phyloP scores from a whole-genome alignment of 257 asterid genomes.

The Orobanche coerulescens region DNA sequence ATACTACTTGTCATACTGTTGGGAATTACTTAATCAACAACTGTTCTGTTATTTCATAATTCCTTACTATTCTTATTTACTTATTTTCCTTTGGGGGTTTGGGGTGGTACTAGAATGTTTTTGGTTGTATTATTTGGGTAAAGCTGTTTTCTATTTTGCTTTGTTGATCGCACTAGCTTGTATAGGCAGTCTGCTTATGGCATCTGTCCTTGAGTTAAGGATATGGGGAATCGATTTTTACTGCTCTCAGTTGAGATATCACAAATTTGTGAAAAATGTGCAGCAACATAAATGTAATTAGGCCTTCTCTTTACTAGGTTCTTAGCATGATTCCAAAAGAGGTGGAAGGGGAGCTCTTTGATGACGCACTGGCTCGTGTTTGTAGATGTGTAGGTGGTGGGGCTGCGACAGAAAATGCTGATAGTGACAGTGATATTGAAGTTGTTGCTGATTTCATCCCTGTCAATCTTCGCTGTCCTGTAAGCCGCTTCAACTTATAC shows the following conservation, averaged over 20 bases:
- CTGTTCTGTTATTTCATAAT: not conserved
- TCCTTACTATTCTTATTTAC: not conserved
- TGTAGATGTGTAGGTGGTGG: constrained; percentile 84
- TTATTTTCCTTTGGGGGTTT: not conserved
- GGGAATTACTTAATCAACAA: not conserved
- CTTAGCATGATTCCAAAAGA: constrained; percentile 78
- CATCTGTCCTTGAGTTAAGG: constrained; percentile 14
- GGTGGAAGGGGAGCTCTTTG: constrained; percentile 82
- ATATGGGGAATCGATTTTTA: constrained; percentile 14
- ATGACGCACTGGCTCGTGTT: constrained; percentile 86
- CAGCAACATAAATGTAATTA: constrained; percentile 7
- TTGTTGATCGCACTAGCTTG: constrained; percentile 14
- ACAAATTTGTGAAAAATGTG: constrained; percentile 14
- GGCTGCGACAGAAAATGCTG: constrained; percentile 81
- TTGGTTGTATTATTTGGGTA: constrained; percentile 1
- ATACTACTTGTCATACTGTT: not conserved
- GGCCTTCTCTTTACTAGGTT: constrained; percentile 38
- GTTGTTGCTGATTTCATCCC: constrained; percentile 93
- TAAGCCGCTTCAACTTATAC: constrained; percentile 37
- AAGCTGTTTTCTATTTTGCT: not conserved
- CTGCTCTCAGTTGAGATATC: constrained; percentile 12
- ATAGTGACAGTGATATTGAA: constrained; percentile 95
- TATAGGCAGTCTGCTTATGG: constrained; percentile 20
- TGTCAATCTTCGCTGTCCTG: constrained; percentile 98
- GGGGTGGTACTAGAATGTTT: not conserved